A percentile compares a stretch with the other conserved stretches of the same genome.
Evolutionary conservation across 345 rosid species (phyloP).

Genomic region (Ceriops tagal): DNA sequence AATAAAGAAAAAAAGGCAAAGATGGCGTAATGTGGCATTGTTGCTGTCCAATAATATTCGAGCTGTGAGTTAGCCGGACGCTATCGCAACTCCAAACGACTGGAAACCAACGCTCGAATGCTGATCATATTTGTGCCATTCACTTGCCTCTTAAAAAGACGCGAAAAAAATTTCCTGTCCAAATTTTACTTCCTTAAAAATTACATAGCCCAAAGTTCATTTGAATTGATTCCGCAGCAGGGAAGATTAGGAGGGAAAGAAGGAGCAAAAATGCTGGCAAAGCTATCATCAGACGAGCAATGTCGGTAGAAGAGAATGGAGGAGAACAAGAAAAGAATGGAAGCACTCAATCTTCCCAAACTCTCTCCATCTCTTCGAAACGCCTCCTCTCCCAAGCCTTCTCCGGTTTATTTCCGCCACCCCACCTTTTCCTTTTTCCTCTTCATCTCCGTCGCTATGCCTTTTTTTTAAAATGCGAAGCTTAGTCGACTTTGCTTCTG

Average conservation of each 20-base stretch:
- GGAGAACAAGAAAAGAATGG: conserved; percentile 26
- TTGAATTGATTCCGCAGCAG: too few species aligned
- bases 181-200: too few species aligned
- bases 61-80: too few species aligned
- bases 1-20: too few species aligned
- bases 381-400: conserved; percentile 13
- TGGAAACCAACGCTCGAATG: too few species aligned
- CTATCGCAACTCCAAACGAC: too few species aligned
- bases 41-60: too few species aligned
- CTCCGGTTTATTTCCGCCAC: conserved; percentile 11
- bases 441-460: background rate
- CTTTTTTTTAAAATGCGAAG: background rate
- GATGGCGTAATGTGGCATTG: too few species aligned
- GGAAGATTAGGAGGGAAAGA: background rate
- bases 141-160: too few species aligned
- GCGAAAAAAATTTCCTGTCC: too few species aligned
- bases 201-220: too few species aligned
- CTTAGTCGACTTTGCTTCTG: background rate
- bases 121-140: too few species aligned
- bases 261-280: conserved; percentile 3
- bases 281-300: conserved; percentile 11
- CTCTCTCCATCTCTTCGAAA: conserved; percentile 17
- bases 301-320: conserved; percentile 16
- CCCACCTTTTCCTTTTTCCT: background rate
- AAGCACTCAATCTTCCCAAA: conserved; percentile 20